Base-by-base conservation (phyloP, 495 filamentous ascomycete genomes). In the Xylaria castorea region DNA sequence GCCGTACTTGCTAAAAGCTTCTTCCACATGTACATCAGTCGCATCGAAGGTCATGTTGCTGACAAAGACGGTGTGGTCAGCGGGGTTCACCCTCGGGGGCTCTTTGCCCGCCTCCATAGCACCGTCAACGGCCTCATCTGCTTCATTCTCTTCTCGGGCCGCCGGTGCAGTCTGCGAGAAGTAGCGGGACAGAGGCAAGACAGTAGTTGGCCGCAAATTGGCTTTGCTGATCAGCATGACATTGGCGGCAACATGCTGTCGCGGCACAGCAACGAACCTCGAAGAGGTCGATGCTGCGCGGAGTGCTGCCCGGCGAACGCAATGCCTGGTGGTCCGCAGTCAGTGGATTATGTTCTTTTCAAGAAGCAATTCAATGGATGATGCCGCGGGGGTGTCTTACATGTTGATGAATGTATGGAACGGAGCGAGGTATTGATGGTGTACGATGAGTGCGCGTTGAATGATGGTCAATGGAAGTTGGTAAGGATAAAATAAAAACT, bases 31-130 rank as follows among this genome's bases (percentile, higher is more conserved):
- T 25, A 89, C 85, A 4, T 89, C 89, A 20, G 90, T 92, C 25
- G 93, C 86, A 81, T 97, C 94, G 77, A 92, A 99, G 77, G 92
- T 91, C 27, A 99, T 80, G 83, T 99, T 99, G 46, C 92, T 92
- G 74, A 98, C 76, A 76, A 94, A 98, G 73, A 74, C 20, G 34
- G 65, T 62, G 22, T 20, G 3, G 25, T 14, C 62, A n/a, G n/a
- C n/a, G n/a, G n/a, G n/a, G n/a, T n/a, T n/a, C n/a, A n/a, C n/a
- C n/a, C n/a, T n/a, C n/a, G n/a, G n/a, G n/a, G n/a, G n/a, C n/a
- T n/a, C n/a, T n/a, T n/a, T n/a, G n/a, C n/a, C 63, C 63, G 61
- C 34, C 16, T 68, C 9, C 6, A 60, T 46, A 18, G 68, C 42
- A 36, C 16, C 51, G 18, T 63, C 42, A 11, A 51, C 25, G 27